Percentiles rank a stretch among this genome's conserved stretches.
Evolutionary conservation across 2,329 filamentous ascomycete genomes (phyloP).

Genomic region (Hypoxylon sp.): DNA sequence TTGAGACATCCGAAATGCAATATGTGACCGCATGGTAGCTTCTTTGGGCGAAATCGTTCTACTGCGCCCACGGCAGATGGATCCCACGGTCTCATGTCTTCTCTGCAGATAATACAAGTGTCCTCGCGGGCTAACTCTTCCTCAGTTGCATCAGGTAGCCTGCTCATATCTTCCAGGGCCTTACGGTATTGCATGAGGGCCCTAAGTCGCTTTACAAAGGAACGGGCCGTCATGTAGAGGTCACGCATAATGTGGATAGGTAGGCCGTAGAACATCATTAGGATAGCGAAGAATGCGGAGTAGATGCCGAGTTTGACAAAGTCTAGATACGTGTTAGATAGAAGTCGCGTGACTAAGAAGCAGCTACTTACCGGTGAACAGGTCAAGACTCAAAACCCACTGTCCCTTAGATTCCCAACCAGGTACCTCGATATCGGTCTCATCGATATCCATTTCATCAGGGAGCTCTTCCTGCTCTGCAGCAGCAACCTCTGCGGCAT

Average conservation of each 20-base stretch:
- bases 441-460: constrained; percentile 82
- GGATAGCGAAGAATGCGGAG: constrained; percentile 90
- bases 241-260: constrained; percentile 98
- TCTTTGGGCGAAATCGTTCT: constrained; percentile 90
- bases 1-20: constrained; percentile 94
- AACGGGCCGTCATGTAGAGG: constrained; percentile 91
- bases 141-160: constrained; percentile 88
- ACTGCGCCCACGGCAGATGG: constrained; percentile 75
- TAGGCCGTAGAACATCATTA: constrained; percentile 92
- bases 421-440: constrained; percentile 93
- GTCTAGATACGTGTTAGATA: constrained; percentile 65
- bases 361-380: constrained; percentile 75
- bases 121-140: constrained; percentile 89
- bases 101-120: constrained; percentile 97
- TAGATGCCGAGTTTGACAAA: constrained; percentile 93
- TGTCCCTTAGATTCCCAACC: constrained; percentile 97
- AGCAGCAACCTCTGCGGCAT: constrained; percentile 63
- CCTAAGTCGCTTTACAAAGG: constrained; percentile 89
- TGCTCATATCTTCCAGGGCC: constrained; percentile 94
- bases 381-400: constrained; percentile 89
- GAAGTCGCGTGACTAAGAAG: background rate
- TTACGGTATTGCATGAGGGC: constrained; percentile 92
- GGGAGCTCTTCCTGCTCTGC: constrained; percentile 66
- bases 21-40: constrained; percentile 95
- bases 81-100: constrained; percentile 91